These are phyloP conservation scores for Hydnum rufescens DNA, from an alignment of 768 basidiomycete species.

Conservation along the genomic window DNA sequence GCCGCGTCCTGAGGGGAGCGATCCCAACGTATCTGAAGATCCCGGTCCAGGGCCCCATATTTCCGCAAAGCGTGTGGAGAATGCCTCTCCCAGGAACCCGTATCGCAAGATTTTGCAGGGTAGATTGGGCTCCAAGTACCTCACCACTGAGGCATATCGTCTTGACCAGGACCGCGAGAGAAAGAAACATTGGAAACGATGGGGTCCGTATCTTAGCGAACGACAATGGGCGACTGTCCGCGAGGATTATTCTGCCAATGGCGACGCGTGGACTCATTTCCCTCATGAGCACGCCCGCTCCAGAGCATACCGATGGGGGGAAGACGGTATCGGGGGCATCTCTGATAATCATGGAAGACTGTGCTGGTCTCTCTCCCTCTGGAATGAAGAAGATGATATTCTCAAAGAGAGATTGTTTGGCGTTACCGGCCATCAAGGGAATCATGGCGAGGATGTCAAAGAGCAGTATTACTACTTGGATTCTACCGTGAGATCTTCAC, in stretches of 20 bases:
- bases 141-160: constrained; percentile 64
- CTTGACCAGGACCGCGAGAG: constrained; percentile 65
- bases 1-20: not conserved
- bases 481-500: constrained; percentile 32
- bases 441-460: constrained; percentile 98
- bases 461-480: constrained; percentile 98
- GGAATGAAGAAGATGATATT: constrained; percentile 90
- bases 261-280: constrained; percentile 91
- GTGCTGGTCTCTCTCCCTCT: constrained; percentile 76
- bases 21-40: not conserved
- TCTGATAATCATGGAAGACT: constrained; percentile 93
- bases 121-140: constrained; percentile 48
- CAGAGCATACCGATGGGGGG: constrained; percentile 95
- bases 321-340: constrained; percentile 93
- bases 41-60: no score
- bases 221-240: constrained; percentile 98
- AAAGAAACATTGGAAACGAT: constrained; percentile 89
- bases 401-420: constrained; percentile 95
- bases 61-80: no score
- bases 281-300: constrained; percentile 86
- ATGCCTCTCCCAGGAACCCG: constrained; percentile 8
- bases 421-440: constrained; percentile 91
- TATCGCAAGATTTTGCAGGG: constrained; percentile 50
- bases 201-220: constrained; percentile 96
- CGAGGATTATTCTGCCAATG: constrained; percentile 93